Base-by-base conservation (phyloP, 495 filamentous ascomycete species). In the Hypoxylon crocopeplum region DNA sequence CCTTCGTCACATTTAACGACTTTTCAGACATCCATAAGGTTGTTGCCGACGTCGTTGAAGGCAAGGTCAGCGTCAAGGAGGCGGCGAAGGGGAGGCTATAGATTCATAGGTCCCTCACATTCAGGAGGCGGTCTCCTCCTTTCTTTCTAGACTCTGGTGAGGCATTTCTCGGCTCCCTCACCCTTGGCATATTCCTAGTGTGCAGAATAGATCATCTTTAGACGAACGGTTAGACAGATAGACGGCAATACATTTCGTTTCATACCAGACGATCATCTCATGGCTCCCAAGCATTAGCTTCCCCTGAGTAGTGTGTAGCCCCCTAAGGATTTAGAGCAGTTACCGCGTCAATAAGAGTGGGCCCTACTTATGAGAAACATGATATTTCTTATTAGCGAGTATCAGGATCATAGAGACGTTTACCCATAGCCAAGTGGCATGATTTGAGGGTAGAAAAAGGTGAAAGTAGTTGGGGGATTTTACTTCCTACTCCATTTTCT, bases 1-100 rank as follows among this genome's bases (percentile, higher is more conserved):
- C 91, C 0, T 97, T 92, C 73, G 91, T 87, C 0, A 81, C 85
- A 5, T 96, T 97, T 64, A 76, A 89, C 65, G 80, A 90, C 73
- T 97, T 91, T 83, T 79, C 77, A 3, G 79, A 84, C 2, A 97
- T 96, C 63, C 79, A 89, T 21, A 78, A 79, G 21, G 88, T 86
- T 7, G 85, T 90, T 17, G 86, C 90, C 68, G 86, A 87, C 54
- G 91, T 97, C 61, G 82, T 85, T 10, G 75, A 72, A 5, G 87
- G 86, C 48, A 84, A 83, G 72, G 55, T 75, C 27, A 73, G 50
- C 32, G 72, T 79, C n/a, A 63, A 74, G 51, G 76, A 76, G 17
- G 78, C 76, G 10, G 77, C 78, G 12, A 74, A 53, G 13, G 65
- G 69, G 34, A 59, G 63, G 22, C 38, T 66, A 48, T 68, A 61